Evolutionary conservation across 176 grass and related monocot species (phyloP), one percentile per base, ranked within the genome.

Genomic region (Lolium perenne): DNA sequence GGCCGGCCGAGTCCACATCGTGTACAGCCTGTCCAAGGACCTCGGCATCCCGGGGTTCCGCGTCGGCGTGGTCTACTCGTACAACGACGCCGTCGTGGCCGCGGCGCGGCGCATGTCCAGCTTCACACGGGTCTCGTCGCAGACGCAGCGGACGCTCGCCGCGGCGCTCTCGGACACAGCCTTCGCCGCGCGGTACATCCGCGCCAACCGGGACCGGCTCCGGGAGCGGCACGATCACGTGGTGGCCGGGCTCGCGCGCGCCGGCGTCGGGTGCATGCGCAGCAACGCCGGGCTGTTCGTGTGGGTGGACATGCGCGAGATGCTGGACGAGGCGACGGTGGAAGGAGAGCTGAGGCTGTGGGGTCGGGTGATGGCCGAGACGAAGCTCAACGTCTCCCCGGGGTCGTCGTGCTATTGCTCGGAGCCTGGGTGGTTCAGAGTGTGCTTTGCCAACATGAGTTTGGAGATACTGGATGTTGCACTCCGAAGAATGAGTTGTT

Each of bases 21-120:
- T 96, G 29, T 96, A 93, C 80, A 96, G 94, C 94, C 89, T 96
- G 20, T 96, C 94, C 54, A 96, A 95, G 83, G 94, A 93, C 86
- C 82, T 96, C 8, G 94, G 94, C 0, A 76, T 95, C 18, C 94
- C 94, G 3, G 94, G 94, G 0, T 95, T 93, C 82, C 86, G 94
- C 76, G 89, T 91, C 15, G 94, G 94, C 56, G 82, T 88, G 1
- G 90, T 93, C 5, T 95, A 95, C 83, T 96, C 94, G 22, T 96
- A 93, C 74, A 96, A 93, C 84, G 80, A 96, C 59, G 81, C 68
- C 55, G 94, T 97, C 43, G 88, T 89, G 48, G 90, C 88, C 74
- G 69, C 90, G 38, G 94, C 94, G 13, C 84, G 94, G 23, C 91
- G 92, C 79, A 92, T 97, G 94, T 93, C 94, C 32, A 93, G 94